Conservation (phyloP, 768 basidiomycete species). For the Boletus rex-veris region DNA sequence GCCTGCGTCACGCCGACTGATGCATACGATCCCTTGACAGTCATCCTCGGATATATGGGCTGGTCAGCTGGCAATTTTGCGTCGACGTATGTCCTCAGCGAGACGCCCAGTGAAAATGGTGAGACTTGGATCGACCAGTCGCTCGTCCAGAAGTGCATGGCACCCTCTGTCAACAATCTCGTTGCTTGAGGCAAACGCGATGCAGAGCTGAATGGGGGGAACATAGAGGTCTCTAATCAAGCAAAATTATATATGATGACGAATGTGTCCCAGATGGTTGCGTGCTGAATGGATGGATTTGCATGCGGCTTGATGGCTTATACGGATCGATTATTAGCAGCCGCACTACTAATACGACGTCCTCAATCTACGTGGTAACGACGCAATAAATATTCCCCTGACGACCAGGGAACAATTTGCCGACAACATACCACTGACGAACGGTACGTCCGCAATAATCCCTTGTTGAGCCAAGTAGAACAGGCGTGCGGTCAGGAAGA, state of each 20-base stretch:
- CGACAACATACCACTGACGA: constrained; percentile 1
- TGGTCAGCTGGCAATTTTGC: constrained; percentile 12
- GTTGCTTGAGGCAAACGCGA: background rate
- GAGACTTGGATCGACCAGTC: constrained; percentile 1
- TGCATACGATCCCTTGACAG: background rate
- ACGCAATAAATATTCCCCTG: no score
- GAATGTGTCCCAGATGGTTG: no score
- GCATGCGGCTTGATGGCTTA: no score
- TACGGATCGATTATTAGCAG: no score
- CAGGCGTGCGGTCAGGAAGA: constrained; percentile 34
- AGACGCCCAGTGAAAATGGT: constrained; percentile 5
- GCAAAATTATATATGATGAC: no score
- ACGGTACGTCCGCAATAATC: constrained; percentile 6
- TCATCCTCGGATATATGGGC: constrained; percentile 10
- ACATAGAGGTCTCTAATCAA: no score
- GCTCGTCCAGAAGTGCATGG: constrained; percentile 10
- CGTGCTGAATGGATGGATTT: no score
- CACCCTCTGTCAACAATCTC: constrained; percentile 4
- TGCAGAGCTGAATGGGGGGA: no score
- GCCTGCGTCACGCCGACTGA: background rate
- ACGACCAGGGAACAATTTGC: no score
- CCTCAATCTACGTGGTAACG: no score
- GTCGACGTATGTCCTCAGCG: constrained; percentile 5
- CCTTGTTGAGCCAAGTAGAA: constrained; percentile 32
- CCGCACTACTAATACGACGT: no score